phyloP scores from a whole-genome alignment of 495 filamentous ascomycete species.

The Hypoxylon perforatum region DNA sequence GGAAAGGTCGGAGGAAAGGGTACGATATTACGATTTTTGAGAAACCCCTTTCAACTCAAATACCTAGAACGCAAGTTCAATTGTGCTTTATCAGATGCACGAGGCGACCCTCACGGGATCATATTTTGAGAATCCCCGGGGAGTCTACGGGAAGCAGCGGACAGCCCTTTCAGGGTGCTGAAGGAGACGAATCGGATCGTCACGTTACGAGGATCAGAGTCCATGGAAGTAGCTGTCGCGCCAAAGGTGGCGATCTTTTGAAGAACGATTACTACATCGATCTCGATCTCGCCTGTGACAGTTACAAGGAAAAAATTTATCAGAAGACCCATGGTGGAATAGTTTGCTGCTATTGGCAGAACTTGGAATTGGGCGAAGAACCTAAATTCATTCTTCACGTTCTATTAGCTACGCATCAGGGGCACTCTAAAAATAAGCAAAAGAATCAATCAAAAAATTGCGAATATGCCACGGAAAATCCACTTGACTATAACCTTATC shows the following conservation, averaged over 20 bases:
- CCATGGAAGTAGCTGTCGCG: no score
- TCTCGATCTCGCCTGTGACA: neutral
- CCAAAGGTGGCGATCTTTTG: no score
- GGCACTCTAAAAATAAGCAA: slow-evolving; percentile 1
- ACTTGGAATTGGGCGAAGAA: neutral
- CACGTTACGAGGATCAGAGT: neutral
- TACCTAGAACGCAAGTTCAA: neutral
- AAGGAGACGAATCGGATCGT: neutral
- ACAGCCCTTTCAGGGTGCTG: neutral
- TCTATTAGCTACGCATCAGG: neutral
- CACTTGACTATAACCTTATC: neutral
- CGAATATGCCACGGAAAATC: neutral
- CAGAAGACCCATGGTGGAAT: neutral
- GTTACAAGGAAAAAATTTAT: neutral
- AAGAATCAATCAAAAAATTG: neutral
- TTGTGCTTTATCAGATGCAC: neutral
- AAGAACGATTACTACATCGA: neutral
- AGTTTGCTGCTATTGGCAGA: neutral
- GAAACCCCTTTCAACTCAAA: neutral
- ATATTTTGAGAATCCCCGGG: neutral
- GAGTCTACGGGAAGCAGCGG: neutral
- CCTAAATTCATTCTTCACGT: neutral
- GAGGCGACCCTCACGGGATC: neutral
- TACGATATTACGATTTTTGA: slow-evolving; percentile 1
- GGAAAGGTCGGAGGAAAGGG: neutral